Conservation (phyloP, 257 asterid genomes). For the Rubia yunnanensis region DNA sequence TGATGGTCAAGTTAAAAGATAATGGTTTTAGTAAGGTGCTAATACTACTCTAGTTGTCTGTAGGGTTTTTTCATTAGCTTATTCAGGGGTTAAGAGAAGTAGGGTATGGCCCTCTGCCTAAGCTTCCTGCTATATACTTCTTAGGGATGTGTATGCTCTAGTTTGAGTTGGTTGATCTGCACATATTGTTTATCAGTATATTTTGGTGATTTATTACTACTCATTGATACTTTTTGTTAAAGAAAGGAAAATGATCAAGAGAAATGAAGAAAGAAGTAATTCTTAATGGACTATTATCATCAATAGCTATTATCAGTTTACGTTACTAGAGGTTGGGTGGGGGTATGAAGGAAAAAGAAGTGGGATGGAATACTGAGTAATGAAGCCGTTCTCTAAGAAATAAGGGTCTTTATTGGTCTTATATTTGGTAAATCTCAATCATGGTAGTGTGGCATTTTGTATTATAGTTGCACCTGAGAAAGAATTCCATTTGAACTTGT, state of each 20-base stretch:
- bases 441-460: not conserved
- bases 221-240: not conserved
- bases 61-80: not conserved
- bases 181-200: not conserved
- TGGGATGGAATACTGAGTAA: not conserved
- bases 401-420: not conserved
- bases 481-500: not conserved
- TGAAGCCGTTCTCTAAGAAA: not conserved
- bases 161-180: not conserved
- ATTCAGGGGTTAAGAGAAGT: not conserved
- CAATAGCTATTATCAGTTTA: not conserved
- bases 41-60: not conserved
- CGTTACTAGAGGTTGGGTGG: slow-evolving; percentile 1
- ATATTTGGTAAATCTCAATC: not conserved
- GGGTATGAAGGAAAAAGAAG: not conserved
- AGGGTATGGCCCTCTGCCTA: not conserved
- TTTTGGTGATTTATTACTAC: not conserved
- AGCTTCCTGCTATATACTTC: not conserved
- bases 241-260: not conserved
- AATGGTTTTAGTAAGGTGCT: not conserved
- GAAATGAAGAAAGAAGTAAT: not conserved
- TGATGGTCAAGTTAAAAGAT: not conserved
- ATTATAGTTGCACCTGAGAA: not conserved
- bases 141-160: not conserved
- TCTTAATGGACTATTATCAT: not conserved